Conservation (phyloP, 345 rosid species). For the Euclidium syriacum region DNA sequence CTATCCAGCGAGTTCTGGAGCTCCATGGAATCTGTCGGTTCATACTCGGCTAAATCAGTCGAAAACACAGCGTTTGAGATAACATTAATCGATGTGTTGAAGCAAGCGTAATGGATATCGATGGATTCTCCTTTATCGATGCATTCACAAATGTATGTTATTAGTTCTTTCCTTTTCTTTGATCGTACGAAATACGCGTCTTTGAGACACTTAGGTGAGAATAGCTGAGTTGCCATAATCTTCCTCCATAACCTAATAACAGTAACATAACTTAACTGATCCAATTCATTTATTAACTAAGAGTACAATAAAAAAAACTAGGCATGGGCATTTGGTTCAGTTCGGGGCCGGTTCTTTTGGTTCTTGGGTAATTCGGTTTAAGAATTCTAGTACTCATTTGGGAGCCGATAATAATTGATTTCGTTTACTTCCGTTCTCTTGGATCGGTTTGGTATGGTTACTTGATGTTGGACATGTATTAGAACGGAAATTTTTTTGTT, state of each 20-base stretch:
- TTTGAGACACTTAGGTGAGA: constrained; percentile 3
- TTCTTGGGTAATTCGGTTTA: no score
- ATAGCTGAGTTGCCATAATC: constrained; percentile 1
- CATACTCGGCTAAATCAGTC: constrained; percentile 32
- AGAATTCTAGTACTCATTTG: no score
- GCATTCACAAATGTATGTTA: constrained; percentile 19
- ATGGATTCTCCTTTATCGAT: constrained; percentile 26
- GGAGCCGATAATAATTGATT: no score
- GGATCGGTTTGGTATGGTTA: no score
- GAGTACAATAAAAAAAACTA: no score
- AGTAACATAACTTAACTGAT: not conserved
- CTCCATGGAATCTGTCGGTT: constrained; percentile 11
- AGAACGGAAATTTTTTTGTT: no score
- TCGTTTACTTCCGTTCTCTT: no score
- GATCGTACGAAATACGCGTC: not conserved
- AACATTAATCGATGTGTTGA: constrained; percentile 34
- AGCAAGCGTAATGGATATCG: constrained; percentile 37
- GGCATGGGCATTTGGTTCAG: no score
- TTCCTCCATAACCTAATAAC: constrained; percentile 15
- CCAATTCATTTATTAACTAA: no score
- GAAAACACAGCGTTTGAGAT: constrained; percentile 39
- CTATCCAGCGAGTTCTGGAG: constrained; percentile 31
- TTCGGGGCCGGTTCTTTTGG: no score
- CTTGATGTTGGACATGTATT: no score
- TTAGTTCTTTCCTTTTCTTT: constrained; percentile 24